Evolutionary conservation across 352 stramenopile genomes (phyloP).

Genomic region (Globisporangium solare): DNA sequence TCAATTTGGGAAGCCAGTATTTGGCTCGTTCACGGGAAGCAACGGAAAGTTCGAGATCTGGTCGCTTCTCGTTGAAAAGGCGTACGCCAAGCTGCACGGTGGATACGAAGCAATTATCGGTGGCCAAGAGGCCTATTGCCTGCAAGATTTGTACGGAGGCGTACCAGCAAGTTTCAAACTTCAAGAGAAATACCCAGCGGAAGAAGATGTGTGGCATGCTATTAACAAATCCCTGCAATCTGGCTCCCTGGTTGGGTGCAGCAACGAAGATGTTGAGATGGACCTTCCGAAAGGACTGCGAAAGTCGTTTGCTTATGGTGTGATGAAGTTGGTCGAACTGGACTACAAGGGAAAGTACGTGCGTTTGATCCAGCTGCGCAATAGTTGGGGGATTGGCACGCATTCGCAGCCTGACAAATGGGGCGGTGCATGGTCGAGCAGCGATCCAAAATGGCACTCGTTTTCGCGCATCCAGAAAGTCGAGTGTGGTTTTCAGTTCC

Average conservation of each 20-base stretch:
- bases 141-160: slow-evolving; percentile 79
- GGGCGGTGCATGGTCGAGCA: slow-evolving; percentile 63
- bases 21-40: slow-evolving; percentile 76
- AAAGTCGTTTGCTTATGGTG: slow-evolving; percentile 66
- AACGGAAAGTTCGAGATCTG: slow-evolving; percentile 90
- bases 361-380: slow-evolving; percentile 71
- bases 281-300: slow-evolving; percentile 60
- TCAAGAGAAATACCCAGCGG: slow-evolving; percentile 52
- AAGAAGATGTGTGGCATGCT: slow-evolving; percentile 53
- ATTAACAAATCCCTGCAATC: slow-evolving; percentile 41
- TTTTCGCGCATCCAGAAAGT: slow-evolving; percentile 75
- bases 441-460: slow-evolving; percentile 64
- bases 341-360: slow-evolving; percentile 47
- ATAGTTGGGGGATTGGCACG: slow-evolving; percentile 72
- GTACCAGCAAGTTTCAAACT: slow-evolving; percentile 62
- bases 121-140: slow-evolving; percentile 70
- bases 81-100: slow-evolving; percentile 92
- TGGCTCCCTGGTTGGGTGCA: slow-evolving; percentile 67
- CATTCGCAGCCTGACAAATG: slow-evolving; percentile 63
- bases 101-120: slow-evolving; percentile 88
- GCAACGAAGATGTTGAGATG: slow-evolving; percentile 61
- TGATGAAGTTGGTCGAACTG: slow-evolving; percentile 74
- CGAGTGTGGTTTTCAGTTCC: slow-evolving; percentile 72
- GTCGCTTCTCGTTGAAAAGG: slow-evolving; percentile 92
- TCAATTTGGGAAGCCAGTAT: slow-evolving; percentile 79